Conservation (phyloP, 306 rosid species). For the Lathyrus tuberosus region DNA sequence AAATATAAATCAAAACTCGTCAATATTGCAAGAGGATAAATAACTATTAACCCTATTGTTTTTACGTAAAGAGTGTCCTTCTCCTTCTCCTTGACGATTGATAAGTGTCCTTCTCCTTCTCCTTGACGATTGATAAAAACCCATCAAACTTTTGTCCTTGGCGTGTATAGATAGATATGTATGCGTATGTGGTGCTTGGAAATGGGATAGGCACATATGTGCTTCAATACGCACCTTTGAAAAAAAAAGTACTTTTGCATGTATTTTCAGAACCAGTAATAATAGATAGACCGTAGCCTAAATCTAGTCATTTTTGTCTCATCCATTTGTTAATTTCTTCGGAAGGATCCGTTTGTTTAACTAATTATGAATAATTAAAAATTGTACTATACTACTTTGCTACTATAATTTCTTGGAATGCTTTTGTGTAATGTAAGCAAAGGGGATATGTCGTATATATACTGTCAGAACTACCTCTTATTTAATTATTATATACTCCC, state of each 20-base stretch:
- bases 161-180: too few relatives aligned
- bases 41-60: too few relatives aligned
- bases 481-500: neutral
- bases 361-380: neutral
- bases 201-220: too few relatives aligned
- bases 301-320: neutral
- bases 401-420: neutral
- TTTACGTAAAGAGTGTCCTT: too few relatives aligned
- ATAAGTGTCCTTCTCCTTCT: too few relatives aligned
- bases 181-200: too few relatives aligned
- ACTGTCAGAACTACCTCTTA: neutral
- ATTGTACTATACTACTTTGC: neutral
- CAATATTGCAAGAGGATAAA: too few relatives aligned
- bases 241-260: neutral
- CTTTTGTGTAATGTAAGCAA: neutral
- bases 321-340: conserved; percentile 6
- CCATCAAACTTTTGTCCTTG: too few relatives aligned
- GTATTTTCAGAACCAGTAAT: neutral
- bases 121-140: too few relatives aligned
- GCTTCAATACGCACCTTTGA: too few relatives aligned
- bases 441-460: neutral
- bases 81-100: too few relatives aligned
- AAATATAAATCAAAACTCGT: too few relatives aligned
- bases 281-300: neutral
- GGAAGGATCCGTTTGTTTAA: conserved; percentile 6